Evolutionary conservation across 2,329 filamentous ascomycete genomes (phyloP).

Genomic region (Pseudogymnoascus sp.): DNA sequence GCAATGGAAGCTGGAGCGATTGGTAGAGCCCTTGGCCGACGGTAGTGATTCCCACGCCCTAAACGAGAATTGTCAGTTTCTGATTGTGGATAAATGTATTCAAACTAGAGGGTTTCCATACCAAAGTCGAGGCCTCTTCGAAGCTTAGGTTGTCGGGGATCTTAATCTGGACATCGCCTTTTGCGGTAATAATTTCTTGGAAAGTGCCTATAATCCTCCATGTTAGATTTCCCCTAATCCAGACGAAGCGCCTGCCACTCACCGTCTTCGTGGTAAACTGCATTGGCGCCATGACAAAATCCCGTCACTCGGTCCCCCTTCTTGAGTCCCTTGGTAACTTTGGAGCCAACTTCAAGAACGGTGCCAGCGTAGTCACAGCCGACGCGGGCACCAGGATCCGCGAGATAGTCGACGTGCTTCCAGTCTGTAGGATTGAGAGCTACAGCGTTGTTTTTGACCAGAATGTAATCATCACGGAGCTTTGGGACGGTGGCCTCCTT

Average conservation of each 20-base stretch:
- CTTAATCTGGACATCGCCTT: conserved; percentile 35
- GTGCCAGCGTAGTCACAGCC: conserved; percentile 42
- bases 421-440: conserved; percentile 28
- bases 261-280: conserved; percentile 33
- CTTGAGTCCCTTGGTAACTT: conserved; percentile 35
- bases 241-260: conserved; percentile 30
- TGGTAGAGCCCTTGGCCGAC: conserved; percentile 43
- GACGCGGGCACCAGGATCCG: conserved; percentile 18
- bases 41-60: conserved; percentile 28
- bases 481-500: conserved; percentile 20
- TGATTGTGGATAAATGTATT: background rate
- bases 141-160: conserved; percentile 39
- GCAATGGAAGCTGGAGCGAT: conserved; percentile 29
- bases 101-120: background rate
- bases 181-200: conserved; percentile 22
- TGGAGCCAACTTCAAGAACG: conserved; percentile 38
- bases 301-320: conserved; percentile 42
- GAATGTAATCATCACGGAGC: conserved; percentile 26
- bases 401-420: conserved; percentile 24
- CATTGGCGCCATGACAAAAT: conserved; percentile 29
- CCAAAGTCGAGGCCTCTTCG: conserved; percentile 35
- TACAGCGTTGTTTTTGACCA: conserved; percentile 24
- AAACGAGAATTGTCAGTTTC: background rate
- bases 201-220: conserved; percentile 15
- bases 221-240: conserved; percentile 14